phyloP scores from a whole-genome alignment of 306 rosid genomes.

The Vicia sativa region DNA sequence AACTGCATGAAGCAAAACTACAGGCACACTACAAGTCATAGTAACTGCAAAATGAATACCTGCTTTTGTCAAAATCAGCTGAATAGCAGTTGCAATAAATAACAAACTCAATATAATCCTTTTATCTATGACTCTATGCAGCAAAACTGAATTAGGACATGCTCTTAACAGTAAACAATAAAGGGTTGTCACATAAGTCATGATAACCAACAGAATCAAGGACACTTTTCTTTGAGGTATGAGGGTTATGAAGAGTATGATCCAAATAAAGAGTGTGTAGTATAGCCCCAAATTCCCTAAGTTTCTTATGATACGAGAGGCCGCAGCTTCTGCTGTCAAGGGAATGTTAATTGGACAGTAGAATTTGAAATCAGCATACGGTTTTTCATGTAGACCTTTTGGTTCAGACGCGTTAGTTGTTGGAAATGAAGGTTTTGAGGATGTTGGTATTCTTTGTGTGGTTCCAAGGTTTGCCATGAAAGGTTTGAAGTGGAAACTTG shows the following conservation, averaged over 20 bases:
- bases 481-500: neutral
- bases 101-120: slow-evolving; percentile 47
- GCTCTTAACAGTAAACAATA: too few species aligned
- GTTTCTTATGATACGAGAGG: slow-evolving; percentile 48
- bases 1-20: slow-evolving; percentile 66
- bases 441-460: slow-evolving; percentile 44
- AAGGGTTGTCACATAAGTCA: too few species aligned
- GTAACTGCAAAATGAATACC: slow-evolving; percentile 56
- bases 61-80: slow-evolving; percentile 51
- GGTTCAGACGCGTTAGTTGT: slow-evolving; percentile 33
- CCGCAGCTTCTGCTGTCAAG: slow-evolving; percentile 53
- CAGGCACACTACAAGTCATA: slow-evolving; percentile 47
- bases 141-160: slow-evolving; percentile 32
- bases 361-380: slow-evolving; percentile 28
- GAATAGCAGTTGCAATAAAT: slow-evolving; percentile 47
- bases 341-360: slow-evolving; percentile 56
- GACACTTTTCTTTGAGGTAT: slow-evolving; percentile 58
- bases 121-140: slow-evolving; percentile 51
- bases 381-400: slow-evolving; percentile 39
- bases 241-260: slow-evolving; percentile 63
- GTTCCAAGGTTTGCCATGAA: slow-evolving; percentile 57
- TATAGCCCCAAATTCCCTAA: slow-evolving; percentile 44
- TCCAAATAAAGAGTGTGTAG: slow-evolving; percentile 63
- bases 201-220: slow-evolving; percentile 29
- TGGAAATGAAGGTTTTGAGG: slow-evolving; percentile 39